Conservation (phyloP, 495 filamentous ascomycete genomes). For the Lophium mytilinum region DNA sequence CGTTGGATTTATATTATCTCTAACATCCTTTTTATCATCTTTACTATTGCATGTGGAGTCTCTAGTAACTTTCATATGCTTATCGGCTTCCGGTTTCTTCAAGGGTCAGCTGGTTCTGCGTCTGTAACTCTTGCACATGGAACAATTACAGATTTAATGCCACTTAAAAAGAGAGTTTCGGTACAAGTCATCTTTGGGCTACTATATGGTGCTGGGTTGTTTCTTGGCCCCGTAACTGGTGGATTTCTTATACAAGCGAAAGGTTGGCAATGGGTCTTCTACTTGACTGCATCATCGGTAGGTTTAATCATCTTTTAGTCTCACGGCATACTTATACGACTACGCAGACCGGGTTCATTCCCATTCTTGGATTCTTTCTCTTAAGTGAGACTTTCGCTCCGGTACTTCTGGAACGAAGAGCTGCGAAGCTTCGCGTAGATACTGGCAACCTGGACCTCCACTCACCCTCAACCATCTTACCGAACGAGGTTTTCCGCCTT, state of each 20-base stretch:
- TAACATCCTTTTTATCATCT: conserved; percentile 49
- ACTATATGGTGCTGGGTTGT: conserved; percentile 46
- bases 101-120: conserved; percentile 44
- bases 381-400: conserved; percentile 33
- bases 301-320: neutral
- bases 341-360: conserved; percentile 34
- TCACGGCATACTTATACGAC: conserved; percentile 28
- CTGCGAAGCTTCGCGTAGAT: conserved; percentile 30
- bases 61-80: conserved; percentile 42
- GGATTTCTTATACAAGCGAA: conserved; percentile 47
- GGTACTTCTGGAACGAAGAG: conserved; percentile 29
- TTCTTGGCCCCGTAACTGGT: conserved; percentile 49
- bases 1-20: conserved; percentile 43
- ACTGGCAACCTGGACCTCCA: conserved; percentile 31
- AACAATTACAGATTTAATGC: conserved; percentile 48
- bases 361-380: conserved; percentile 34
- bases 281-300: conserved; percentile 41
- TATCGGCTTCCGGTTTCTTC: conserved; percentile 51
- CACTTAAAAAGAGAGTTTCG: conserved; percentile 37
- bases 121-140: conserved; percentile 46
- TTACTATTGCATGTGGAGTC: conserved; percentile 49
- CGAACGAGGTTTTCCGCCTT: conserved; percentile 25
- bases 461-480: conserved; percentile 24
- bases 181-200: conserved; percentile 45
- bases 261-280: conserved; percentile 62